A percentile compares a stretch with the other conserved stretches of the same genome.
These are phyloP conservation scores for Hanseniaspora valbyensis DNA, from an alignment of 805 yeast genomes.

Conservation along the genomic window DNA sequence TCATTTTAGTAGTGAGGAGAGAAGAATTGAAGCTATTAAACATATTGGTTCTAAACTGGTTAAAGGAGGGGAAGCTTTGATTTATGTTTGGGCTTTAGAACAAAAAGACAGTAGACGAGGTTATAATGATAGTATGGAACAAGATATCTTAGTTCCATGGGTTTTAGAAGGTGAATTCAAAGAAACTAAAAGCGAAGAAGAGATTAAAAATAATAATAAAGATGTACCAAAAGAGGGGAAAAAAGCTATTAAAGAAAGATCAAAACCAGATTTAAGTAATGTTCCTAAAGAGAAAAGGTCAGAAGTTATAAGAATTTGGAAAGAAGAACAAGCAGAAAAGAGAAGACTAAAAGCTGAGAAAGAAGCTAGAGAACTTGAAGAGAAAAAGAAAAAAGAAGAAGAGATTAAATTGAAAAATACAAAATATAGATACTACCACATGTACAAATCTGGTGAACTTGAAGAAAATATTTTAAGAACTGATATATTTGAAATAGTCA, in stretches of 20 bases:
- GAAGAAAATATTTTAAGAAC: constrained; percentile 58
- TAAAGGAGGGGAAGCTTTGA: constrained; percentile 55
- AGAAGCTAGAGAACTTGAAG: constrained; percentile 19
- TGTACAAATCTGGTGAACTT: constrained; percentile 76
- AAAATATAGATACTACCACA: constrained; percentile 76
- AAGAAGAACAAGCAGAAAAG: constrained; percentile 23
- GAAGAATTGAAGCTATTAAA: constrained; percentile 64
- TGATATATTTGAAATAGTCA: constrained; percentile 50
- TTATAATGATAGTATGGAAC: constrained; percentile 81
- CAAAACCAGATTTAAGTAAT: constrained; percentile 24
- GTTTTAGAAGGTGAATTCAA: constrained; percentile 48
- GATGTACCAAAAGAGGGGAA: constrained; percentile 26
- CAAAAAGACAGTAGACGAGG: constrained; percentile 83
- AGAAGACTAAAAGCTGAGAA: constrained; percentile 17
- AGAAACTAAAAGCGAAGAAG: constrained; percentile 27
- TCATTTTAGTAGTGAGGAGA: constrained; percentile 76
- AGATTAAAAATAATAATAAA: constrained; percentile 17
- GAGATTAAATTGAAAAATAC: constrained; percentile 35
- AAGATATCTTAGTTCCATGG: constrained; percentile 95
- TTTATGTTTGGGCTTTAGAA: constrained; percentile 96
- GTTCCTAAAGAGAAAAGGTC: constrained; percentile 27
- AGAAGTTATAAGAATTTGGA: constrained; percentile 24
- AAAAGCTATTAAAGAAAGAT: constrained; percentile 17
- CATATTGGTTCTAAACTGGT: constrained; percentile 54
- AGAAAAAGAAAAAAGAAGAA: constrained; percentile 18